A percentile compares a stretch with the other conserved stretches of the same genome.
These are phyloP conservation scores for Daldinia grandis DNA, from an alignment of 495 filamentous ascomycete species.

Conservation along the genomic window DNA sequence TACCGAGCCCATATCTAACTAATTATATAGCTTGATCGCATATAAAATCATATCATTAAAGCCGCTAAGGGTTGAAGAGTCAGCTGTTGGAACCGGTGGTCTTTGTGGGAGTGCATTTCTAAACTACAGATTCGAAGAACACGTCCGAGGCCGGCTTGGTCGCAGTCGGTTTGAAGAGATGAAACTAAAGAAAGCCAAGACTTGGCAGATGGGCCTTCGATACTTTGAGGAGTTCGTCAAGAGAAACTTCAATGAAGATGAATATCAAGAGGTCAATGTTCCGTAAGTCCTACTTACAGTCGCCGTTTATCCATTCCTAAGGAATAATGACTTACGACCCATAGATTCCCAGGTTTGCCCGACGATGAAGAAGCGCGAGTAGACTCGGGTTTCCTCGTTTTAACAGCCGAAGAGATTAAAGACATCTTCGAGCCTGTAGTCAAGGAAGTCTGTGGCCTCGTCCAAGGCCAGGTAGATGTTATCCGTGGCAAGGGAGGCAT, in stretches of 20 bases:
- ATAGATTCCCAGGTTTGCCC: constrained; percentile 71
- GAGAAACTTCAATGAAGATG: constrained; percentile 77
- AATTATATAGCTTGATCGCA: constrained; percentile 65
- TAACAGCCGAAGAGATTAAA: constrained; percentile 67
- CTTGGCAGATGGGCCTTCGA: constrained; percentile 76
- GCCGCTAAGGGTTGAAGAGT: constrained; percentile 69
- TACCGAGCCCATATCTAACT: constrained; percentile 39
- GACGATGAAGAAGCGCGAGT: constrained; percentile 70
- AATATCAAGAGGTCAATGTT: constrained; percentile 72
- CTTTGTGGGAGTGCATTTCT: constrained; percentile 76
- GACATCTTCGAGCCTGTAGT: constrained; percentile 73
- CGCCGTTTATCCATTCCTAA: background rate
- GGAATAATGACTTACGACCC: background rate
- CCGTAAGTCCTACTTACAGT: constrained; percentile 53
- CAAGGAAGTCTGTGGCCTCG: constrained; percentile 67
- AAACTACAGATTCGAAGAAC: constrained; percentile 74
- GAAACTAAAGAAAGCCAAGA: constrained; percentile 66
- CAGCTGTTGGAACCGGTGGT: constrained; percentile 69
- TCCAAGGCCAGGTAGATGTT: constrained; percentile 67
- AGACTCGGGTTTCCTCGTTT: constrained; percentile 70
- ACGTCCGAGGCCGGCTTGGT: constrained; percentile 66
- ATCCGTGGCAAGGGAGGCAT: constrained; percentile 68
- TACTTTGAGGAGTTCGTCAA: constrained; percentile 75
- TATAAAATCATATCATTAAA: constrained; percentile 69
- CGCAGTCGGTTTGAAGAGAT: constrained; percentile 67